These are phyloP conservation scores for Coelastrella sp. DNA, from an alignment of 139 green algal species.

Conservation along the genomic window DNA sequence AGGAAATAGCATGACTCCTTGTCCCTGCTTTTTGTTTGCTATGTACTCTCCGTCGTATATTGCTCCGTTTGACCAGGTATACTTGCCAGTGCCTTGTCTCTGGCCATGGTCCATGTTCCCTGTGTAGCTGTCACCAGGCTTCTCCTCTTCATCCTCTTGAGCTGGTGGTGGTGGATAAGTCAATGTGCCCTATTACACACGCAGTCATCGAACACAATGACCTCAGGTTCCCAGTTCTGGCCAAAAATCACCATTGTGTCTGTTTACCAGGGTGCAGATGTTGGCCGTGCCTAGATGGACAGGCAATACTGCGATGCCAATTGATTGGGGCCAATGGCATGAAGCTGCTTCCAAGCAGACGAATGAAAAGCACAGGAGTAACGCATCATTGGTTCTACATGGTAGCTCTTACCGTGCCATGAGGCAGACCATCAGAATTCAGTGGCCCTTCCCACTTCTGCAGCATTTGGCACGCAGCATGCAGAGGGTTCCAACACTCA, in stretches of 20 bases:
- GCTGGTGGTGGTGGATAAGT: constrained; percentile 57
- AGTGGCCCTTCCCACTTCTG: constrained; percentile 65
- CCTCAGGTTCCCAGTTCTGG: no score
- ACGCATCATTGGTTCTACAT: neutral
- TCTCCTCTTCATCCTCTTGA: constrained; percentile 65
- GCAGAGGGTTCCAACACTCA: no score
- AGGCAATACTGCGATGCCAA: no score
- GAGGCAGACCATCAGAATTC: constrained; percentile 66
- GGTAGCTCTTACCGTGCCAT: constrained; percentile 54
- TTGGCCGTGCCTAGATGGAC: no score
- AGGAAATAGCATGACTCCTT: constrained; percentile 62
- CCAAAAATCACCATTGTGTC: no score
- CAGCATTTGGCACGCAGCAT: neutral
- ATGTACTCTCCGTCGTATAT: constrained; percentile 66
- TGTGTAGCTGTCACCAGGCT: constrained; percentile 68
- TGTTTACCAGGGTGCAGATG: no score
- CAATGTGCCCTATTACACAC: constrained; percentile 61
- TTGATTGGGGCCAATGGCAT: no score
- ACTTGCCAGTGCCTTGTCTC: constrained; percentile 54
- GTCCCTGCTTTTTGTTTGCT: constrained; percentile 63
- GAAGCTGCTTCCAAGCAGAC: no score
- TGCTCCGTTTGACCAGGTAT: constrained; percentile 67
- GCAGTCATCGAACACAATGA: no score
- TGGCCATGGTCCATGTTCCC: constrained; percentile 62
- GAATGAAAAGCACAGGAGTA: no score